phyloP scores from a whole-genome alignment of 495 filamentous ascomycete genomes.

The Tuber umbilicatum region DNA sequence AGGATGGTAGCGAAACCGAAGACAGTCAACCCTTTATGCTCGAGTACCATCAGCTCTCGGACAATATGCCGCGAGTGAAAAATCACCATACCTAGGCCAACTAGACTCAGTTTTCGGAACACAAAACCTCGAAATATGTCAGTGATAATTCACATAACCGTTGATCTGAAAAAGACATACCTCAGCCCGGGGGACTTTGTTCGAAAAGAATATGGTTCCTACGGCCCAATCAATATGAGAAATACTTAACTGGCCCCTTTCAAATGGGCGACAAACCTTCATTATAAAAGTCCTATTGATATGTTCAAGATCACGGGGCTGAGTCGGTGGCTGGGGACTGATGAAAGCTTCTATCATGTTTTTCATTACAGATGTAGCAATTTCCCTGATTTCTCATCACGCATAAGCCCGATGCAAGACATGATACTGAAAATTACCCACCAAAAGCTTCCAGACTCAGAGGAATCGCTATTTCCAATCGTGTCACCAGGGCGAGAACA shows the following conservation, averaged over 20 bases:
- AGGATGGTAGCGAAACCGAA: conserved; percentile 84
- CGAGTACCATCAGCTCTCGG: conserved; percentile 15
- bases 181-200: conserved; percentile 35
- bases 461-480: conserved; percentile 7
- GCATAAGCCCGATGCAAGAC: conserved; percentile 14
- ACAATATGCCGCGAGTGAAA: background rate
- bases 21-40: conserved; percentile 54
- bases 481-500: conserved; percentile 26
- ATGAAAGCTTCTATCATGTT: conserved; percentile 37
- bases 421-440: conserved; percentile 10
- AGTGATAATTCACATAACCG: conserved; percentile 9
- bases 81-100: conserved; percentile 29
- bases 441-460: conserved; percentile 34
- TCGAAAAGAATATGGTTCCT: conserved; percentile 38
- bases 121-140: conserved; percentile 24
- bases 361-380: conserved; percentile 31
- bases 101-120: conserved; percentile 33
- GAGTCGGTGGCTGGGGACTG: conserved; percentile 29
- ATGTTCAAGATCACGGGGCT: conserved; percentile 28
- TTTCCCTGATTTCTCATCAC: conserved; percentile 26
- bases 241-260: background rate
- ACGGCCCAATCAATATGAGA: conserved; percentile 13
- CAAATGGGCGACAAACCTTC: conserved; percentile 16
- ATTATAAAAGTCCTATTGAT: conserved; percentile 36
- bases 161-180: conserved; percentile 11